A percentile compares a stretch with the other conserved stretches of the same genome.
phyloP scores from a whole-genome alignment of 257 asterid species.

The Knoxia roxburghii region DNA sequence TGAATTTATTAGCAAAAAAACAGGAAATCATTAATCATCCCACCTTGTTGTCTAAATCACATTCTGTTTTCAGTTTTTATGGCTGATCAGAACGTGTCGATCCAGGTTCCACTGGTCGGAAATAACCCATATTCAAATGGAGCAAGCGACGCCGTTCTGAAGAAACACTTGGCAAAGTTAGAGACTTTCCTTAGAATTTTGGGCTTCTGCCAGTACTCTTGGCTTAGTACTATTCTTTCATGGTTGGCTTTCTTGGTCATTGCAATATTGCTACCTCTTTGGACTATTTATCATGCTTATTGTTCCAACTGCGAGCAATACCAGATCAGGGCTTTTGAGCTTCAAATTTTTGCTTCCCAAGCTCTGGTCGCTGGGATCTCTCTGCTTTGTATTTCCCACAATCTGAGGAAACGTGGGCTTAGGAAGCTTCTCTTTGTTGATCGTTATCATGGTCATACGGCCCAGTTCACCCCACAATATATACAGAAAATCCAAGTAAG shows the following conservation, averaged over 20 bases:
- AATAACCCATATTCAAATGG: slow-evolving; percentile 9
- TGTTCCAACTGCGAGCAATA: slow-evolving; percentile 54
- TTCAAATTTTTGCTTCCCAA: slow-evolving; percentile 43
- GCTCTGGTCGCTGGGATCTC: slow-evolving; percentile 62
- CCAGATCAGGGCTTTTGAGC: slow-evolving; percentile 60
- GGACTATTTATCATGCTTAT: slow-evolving; percentile 24
- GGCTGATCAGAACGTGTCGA: slow-evolving; percentile 10
- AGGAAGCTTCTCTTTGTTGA: slow-evolving; percentile 72
- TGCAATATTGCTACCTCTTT: slow-evolving; percentile 50
- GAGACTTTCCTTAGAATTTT: slow-evolving; percentile 47
- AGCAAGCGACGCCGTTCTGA: slow-evolving; percentile 30
- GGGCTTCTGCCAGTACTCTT: slow-evolving; percentile 55
- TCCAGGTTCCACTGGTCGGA: slow-evolving; percentile 26
- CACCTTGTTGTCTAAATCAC: background rate
- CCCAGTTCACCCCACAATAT: slow-evolving; percentile 53
- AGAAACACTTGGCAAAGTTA: slow-evolving; percentile 34
- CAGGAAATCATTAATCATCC: no score
- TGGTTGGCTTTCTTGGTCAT: slow-evolving; percentile 55
- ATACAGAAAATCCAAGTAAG: slow-evolving; percentile 57
- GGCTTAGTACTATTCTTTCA: slow-evolving; percentile 36
- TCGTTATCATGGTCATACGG: slow-evolving; percentile 47
- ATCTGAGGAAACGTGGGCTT: slow-evolving; percentile 57
- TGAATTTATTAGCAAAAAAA: background rate
- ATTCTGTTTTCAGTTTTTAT: background rate
- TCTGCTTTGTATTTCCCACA: slow-evolving; percentile 59